Percentiles rank a stretch among this genome's conserved stretches.
Conservation (phyloP, 805 yeast genomes). For the Naumovozyma dairenensis region DNA sequence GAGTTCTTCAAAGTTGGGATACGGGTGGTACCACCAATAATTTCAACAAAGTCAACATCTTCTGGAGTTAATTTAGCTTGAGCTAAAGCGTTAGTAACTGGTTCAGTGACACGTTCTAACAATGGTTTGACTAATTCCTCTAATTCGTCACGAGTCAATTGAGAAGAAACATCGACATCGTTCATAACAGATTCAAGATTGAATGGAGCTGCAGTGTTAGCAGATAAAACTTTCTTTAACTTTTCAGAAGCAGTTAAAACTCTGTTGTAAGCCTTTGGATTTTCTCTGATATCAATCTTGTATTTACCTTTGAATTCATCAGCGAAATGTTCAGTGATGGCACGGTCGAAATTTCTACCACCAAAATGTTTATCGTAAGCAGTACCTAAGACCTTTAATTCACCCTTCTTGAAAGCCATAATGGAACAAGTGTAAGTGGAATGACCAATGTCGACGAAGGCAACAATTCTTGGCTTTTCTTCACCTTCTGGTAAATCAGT, state of each 20-base stretch:
- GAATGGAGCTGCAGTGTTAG: conserved; percentile 88
- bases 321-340: conserved; percentile 88
- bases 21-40: conserved; percentile 96
- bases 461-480: conserved; percentile 78
- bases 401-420: conserved; percentile 89
- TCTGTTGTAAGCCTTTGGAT: conserved; percentile 92
- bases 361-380: conserved; percentile 93
- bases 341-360: conserved; percentile 91
- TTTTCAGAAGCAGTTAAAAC: conserved; percentile 84
- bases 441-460: conserved; percentile 93
- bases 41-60: conserved; percentile 82
- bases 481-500: conserved; percentile 75
- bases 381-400: conserved; percentile 80
- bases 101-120: conserved; percentile 60
- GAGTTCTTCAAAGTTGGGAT: conserved; percentile 84
- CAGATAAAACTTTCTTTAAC: conserved; percentile 90
- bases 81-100: conserved; percentile 72
- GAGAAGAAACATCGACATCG: conserved; percentile 88
- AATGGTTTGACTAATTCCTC: conserved; percentile 82
- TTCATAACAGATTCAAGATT: conserved; percentile 93
- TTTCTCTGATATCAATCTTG: conserved; percentile 82
- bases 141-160: conserved; percentile 78
- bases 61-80: conserved; percentile 62
- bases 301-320: conserved; percentile 81
- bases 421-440: conserved; percentile 84